These are phyloP conservation scores for Tricholomella constricta DNA, from an alignment of 768 basidiomycete genomes.

Conservation along the genomic window DNA sequence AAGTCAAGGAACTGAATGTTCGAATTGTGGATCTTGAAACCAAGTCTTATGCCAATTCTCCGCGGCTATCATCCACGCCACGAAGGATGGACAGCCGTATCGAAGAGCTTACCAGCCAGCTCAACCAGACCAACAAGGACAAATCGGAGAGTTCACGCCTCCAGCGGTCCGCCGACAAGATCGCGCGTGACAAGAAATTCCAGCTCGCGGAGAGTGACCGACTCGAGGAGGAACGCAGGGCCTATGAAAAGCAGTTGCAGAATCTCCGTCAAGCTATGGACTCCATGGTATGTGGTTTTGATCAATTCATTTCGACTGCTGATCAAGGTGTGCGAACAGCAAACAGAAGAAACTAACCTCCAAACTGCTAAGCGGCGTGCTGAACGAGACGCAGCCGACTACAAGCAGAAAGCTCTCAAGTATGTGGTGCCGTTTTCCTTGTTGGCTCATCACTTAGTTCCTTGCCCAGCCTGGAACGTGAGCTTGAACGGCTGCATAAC, in stretches of 20 bases:
- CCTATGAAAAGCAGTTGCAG: slow-evolving; percentile 59
- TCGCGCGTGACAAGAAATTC: slow-evolving; percentile 51
- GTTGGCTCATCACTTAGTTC: slow-evolving; percentile 2
- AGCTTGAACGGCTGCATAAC: slow-evolving; percentile 68
- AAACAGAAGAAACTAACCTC: slow-evolving; percentile 68
- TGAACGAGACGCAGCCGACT: slow-evolving; percentile 75
- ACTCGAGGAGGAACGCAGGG: slow-evolving; percentile 65
- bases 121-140: slow-evolving; percentile 53
- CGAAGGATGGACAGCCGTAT: slow-evolving; percentile 69
- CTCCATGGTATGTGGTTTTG: slow-evolving; percentile 49
- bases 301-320: slow-evolving; percentile 8
- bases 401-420: slow-evolving; percentile 70
- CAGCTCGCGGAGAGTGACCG: slow-evolving; percentile 65
- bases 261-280: slow-evolving; percentile 62
- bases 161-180: slow-evolving; percentile 33
- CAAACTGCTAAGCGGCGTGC: slow-evolving; percentile 73
- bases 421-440: slow-evolving; percentile 31
- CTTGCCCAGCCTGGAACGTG: slow-evolving; percentile 54
- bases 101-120: slow-evolving; percentile 68
- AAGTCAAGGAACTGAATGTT: slow-evolving; percentile 81
- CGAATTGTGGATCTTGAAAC: slow-evolving; percentile 84
- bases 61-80: slow-evolving; percentile 54
- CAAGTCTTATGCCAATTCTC: slow-evolving; percentile 67
- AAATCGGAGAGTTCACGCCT: slow-evolving; percentile 48
- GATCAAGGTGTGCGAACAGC: slow-evolving; percentile 39